phyloP scores from a whole-genome alignment of 202 grass and related monocot genomes.

The Digitaria exilis region DNA sequence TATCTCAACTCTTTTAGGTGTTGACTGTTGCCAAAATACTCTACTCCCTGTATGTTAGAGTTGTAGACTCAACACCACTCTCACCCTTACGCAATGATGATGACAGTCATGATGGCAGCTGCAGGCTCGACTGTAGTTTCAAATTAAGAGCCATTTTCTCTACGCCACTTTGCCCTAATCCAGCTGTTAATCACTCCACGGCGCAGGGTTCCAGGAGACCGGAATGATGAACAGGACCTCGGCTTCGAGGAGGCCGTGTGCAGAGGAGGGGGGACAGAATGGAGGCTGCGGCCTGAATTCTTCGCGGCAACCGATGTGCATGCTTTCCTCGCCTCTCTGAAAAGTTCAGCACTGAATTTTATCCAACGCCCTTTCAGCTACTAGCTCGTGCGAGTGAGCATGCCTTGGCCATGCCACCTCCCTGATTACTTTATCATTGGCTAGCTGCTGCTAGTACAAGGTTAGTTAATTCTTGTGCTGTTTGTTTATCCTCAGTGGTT shows the following conservation, averaged over 20 bases:
- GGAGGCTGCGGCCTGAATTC: constrained; percentile 50
- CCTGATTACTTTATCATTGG: constrained; percentile 37
- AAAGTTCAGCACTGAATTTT: constrained; percentile 67
- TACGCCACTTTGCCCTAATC: constrained; percentile 11
- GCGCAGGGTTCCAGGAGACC: constrained; percentile 41
- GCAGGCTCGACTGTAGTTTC: neutral
- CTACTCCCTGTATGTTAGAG: too few species aligned
- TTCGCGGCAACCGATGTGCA: constrained; percentile 33
- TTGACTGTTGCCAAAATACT: constrained; percentile 19
- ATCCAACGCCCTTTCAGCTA: constrained; percentile 14
- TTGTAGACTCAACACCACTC: constrained; percentile 29
- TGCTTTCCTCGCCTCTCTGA: constrained; percentile 37
- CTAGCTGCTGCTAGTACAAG: neutral
- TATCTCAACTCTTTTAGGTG: neutral
- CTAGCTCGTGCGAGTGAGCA: constrained; percentile 11
- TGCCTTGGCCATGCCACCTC: constrained; percentile 19
- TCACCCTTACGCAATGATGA: constrained; percentile 39
- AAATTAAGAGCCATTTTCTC: too few species aligned
- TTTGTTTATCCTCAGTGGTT: neutral
- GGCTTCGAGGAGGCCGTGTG: constrained; percentile 14
- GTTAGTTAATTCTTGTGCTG: neutral
- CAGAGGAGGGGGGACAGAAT: constrained; percentile 34
- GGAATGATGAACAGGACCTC: constrained; percentile 40
- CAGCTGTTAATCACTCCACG: constrained; percentile 21
- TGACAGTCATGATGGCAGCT: constrained; percentile 9